A percentile compares a stretch with the other conserved stretches of the same genome.
Conservation (phyloP, 2,329 filamentous ascomycete species). For the Microdochium bolleyi region DNA sequence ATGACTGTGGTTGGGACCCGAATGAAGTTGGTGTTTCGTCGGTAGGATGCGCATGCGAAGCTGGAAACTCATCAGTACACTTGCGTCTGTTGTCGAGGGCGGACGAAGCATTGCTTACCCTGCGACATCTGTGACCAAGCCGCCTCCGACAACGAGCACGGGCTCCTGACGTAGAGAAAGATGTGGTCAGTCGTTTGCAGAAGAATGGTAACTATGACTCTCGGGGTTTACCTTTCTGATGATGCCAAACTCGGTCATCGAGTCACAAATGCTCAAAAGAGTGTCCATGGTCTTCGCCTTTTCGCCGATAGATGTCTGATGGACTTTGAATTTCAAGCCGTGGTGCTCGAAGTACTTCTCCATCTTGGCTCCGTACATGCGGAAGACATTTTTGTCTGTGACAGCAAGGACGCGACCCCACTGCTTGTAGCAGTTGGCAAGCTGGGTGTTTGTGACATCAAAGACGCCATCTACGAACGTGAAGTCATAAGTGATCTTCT, state of each 20-base stretch:
- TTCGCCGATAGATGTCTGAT: constrained; percentile 68
- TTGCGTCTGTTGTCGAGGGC: constrained; percentile 8
- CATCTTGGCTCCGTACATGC: constrained; percentile 58
- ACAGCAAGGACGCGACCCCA: constrained; percentile 61
- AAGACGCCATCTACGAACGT: constrained; percentile 66
- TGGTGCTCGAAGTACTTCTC: constrained; percentile 60
- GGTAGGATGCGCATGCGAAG: constrained; percentile 64
- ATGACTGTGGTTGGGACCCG: constrained; percentile 69
- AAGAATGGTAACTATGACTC: too few relatives aligned
- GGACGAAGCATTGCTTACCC: constrained; percentile 43
- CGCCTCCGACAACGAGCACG: constrained; percentile 59
- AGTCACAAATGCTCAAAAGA: constrained; percentile 60
- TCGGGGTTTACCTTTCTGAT: constrained; percentile 45
- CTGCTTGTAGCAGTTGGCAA: constrained; percentile 56
- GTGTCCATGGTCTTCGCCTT: constrained; percentile 69
- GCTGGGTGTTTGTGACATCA: constrained; percentile 47
- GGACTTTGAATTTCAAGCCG: constrained; percentile 52
- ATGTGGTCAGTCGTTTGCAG: neutral
- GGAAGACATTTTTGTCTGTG: constrained; percentile 65
- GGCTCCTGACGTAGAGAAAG: constrained; percentile 37
- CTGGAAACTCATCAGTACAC: constrained; percentile 24
- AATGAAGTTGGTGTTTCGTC: constrained; percentile 66
- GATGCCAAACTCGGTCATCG: constrained; percentile 67
- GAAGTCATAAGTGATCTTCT: constrained; percentile 72
- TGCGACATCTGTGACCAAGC: constrained; percentile 65